phyloP scores from a whole-genome alignment of 2,329 filamentous ascomycete genomes.

The Verticillium zaregamsianum region DNA sequence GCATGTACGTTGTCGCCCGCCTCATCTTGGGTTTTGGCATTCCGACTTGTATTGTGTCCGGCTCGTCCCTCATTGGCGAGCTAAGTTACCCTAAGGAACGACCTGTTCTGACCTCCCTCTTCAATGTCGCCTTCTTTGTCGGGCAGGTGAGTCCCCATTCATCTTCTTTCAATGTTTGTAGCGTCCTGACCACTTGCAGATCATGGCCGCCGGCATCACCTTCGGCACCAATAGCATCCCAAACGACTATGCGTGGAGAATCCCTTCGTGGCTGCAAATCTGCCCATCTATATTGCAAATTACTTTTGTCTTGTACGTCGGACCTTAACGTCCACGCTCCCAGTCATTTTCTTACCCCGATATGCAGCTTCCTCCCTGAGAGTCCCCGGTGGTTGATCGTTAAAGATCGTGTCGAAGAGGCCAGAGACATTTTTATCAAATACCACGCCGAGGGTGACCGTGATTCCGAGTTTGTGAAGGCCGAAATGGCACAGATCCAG shows the following conservation, averaged over 20 bases:
- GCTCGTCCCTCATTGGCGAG: constrained; percentile 55
- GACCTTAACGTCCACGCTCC: constrained; percentile 1
- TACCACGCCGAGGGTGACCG: constrained; percentile 50
- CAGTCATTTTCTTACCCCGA: too few relatives aligned
- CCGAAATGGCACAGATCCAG: constrained; percentile 58
- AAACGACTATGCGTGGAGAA: constrained; percentile 36
- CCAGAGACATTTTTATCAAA: constrained; percentile 25
- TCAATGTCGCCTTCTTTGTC: constrained; percentile 55
- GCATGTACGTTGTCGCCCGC: constrained; percentile 57
- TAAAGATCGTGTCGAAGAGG: constrained; percentile 25
- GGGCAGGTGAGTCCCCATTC: constrained; percentile 21
- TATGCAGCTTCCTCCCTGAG: constrained; percentile 21
- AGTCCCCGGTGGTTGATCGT: constrained; percentile 28
- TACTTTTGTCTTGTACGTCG: constrained; percentile 36
- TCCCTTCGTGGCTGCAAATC: constrained; percentile 43
- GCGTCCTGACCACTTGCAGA: constrained; percentile 19
- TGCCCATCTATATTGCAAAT: constrained; percentile 37
- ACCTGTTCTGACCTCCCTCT: constrained; percentile 50
- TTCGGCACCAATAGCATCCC: constrained; percentile 40
- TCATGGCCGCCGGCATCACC: constrained; percentile 45
- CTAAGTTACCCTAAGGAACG: constrained; percentile 58
- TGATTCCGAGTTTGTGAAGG: constrained; percentile 47
- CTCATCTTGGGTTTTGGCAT: constrained; percentile 59
- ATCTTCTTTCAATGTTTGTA: background rate
- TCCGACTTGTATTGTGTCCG: constrained; percentile 54